Evolutionary conservation across 148 eudicot genomes (phyloP), one percentile per base, ranked within the genome.

Genomic region (Nyssa sinensis): DNA sequence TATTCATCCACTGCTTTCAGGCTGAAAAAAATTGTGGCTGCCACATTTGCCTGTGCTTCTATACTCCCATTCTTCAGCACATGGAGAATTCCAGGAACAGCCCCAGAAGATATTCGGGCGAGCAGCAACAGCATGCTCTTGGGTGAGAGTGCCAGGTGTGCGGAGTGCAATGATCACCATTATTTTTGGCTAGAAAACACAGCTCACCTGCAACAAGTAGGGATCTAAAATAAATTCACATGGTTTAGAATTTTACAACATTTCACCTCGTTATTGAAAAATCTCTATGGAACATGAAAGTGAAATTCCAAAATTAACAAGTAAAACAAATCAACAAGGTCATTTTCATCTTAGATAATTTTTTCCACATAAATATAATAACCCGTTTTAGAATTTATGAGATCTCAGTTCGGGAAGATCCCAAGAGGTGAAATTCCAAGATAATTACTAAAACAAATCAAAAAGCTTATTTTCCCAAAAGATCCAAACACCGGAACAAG

Each of bases 41-140:
- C 75, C 39, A 66, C 75, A 61, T 72, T 72, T 72, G 35, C 66
- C 27, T 55, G n/a, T 16, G 75, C 75, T 61, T 61, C 64, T 57
- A 59, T 72, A 30, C 66, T 72, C 27, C 75, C 75, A 4, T 61
- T 37, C 14, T 72, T 72, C 12, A 72, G 75, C 31, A 72, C 66
- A 19, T 25, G 65, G 8, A 71, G 31, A n/a, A 71, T 59, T 58
- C 64, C 65, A 5, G 64, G 65, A 35, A 71, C 32, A 11, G 64
- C 44, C 24, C 14, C 25, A 29, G 32, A 61, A 28, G 67, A 64
- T 34, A 71, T 72, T 72, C 0, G 61, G 66, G 32, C 60, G 75
- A 25, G 74, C 49, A 33, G 74, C 58, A 16, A 71, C 60, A 25
- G 31, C 74, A 32, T 58, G 74, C 29, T 58, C 74, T 71, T 71